phyloP scores from a whole-genome alignment of 305 asterid genomes.

The Solanum aculeatissimum region DNA sequence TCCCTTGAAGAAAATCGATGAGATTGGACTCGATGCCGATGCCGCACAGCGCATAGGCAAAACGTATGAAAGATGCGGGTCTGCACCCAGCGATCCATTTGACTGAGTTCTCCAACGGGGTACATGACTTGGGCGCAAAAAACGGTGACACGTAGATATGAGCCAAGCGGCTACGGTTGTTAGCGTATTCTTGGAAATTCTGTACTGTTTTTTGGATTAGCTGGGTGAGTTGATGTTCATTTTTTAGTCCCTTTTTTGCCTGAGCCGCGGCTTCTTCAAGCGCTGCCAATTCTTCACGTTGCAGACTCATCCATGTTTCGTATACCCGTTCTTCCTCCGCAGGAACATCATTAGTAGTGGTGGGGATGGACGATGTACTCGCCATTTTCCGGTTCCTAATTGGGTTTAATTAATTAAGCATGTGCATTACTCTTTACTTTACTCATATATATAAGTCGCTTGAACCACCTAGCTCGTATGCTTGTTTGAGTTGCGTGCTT shows the following conservation, averaged over 20 bases:
- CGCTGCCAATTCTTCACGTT: slow-evolving; percentile 1
- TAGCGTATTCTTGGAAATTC: background rate
- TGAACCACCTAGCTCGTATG: too few relatives aligned
- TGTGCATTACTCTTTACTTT: too few relatives aligned
- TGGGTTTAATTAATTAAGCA: background rate
- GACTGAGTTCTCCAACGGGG: slow-evolving; percentile 4
- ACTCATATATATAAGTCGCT: too few relatives aligned
- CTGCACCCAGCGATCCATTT: slow-evolving; percentile 8
- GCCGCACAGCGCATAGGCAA: background rate
- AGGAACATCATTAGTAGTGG: background rate
- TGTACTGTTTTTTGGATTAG: background rate
- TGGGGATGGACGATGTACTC: background rate
- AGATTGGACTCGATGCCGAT: background rate
- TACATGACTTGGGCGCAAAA: slow-evolving; percentile 4
- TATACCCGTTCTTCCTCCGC: background rate
- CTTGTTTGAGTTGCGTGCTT: too few relatives aligned
- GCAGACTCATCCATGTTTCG: slow-evolving; percentile 1
- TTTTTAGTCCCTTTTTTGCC: background rate
- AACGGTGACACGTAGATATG: background rate
- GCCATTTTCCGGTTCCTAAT: background rate
- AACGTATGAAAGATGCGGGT: slow-evolving; percentile 1
- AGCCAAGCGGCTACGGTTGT: background rate
- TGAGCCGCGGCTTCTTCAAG: background rate
- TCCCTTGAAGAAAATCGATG: background rate
- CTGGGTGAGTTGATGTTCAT: background rate